Percentiles rank a stretch among this genome's conserved stretches.
phyloP scores from a whole-genome alignment of 768 basidiomycete genomes.

The Psilocybe cubensis region DNA sequence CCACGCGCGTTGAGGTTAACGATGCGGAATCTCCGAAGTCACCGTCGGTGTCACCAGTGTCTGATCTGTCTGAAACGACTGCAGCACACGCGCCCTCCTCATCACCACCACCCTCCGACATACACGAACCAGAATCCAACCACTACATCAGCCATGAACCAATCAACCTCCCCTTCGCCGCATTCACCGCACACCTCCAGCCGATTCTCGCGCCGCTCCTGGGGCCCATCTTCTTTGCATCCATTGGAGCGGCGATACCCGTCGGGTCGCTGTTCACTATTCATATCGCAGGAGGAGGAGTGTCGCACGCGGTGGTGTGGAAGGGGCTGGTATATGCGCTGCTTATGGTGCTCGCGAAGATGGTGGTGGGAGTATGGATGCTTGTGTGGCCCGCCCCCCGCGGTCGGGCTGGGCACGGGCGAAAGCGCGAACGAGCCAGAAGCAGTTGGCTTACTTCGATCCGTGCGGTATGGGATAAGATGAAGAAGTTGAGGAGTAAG shows the following conservation, averaged over 20 bases:
- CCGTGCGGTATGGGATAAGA: background rate
- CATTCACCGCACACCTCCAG: constrained; percentile 40
- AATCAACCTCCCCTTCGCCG: constrained; percentile 9
- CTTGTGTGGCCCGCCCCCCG: constrained; percentile 36
- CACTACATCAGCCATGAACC: background rate
- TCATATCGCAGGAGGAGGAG: constrained; percentile 18
- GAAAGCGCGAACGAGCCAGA: background rate
- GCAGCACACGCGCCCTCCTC: background rate
- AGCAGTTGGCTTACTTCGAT: background rate
- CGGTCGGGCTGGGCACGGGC: background rate
- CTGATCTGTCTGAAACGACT: too few relatives aligned
- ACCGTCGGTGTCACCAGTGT: background rate
- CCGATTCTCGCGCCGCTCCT: constrained; percentile 47
- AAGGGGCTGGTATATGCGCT: constrained; percentile 58
- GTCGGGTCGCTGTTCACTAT: constrained; percentile 44
- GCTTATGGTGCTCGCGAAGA: constrained; percentile 60
- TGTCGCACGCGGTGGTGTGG: constrained; percentile 44
- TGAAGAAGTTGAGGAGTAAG: background rate
- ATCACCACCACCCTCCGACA: background rate
- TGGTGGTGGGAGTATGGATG: constrained; percentile 49
- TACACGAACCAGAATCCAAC: background rate
- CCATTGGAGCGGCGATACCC: constrained; percentile 63
- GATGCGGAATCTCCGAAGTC: too few relatives aligned
- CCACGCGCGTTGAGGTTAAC: too few relatives aligned
- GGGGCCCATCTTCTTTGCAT: constrained; percentile 69